Base-by-base conservation (phyloP, 1,284 basidiomycete genomes). In the Tetrapyrgos nigripes region DNA sequence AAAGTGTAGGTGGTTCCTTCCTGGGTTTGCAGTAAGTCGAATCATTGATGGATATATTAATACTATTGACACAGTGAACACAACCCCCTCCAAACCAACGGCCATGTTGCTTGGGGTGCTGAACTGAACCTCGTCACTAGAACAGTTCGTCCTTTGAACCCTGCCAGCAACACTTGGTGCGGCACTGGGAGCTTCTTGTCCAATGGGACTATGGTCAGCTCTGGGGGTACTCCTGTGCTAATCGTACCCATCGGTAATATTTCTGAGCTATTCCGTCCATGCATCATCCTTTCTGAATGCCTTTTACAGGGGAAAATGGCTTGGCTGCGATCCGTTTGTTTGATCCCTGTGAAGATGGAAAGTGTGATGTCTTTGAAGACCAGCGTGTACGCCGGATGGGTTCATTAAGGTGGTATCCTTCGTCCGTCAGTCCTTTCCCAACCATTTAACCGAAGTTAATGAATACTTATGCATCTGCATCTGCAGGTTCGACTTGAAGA, bases 161-260 rank as follows among this genome's bases (percentile, higher is more conserved):
- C 78, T n/a, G n/a, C n/a, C n/a, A n/a, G n/a, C n/a, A n/a, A n/a
- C n/a, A n/a, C n/a, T n/a, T n/a, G n/a, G n/a, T 81, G 79, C 59
- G 78, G 78, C 1, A 74, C 73, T 14, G 78, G 78, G 8, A 68
- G 63, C n/a, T 73, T 76, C 62, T 67, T 80, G 33, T 69, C 70
- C 24, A 80, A 80, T 55, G 75, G 75, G 29, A 72, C 72, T 9
- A 70, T 75, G 68, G 70, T 74, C 44, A 51, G 68, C 50, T 27
- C 51, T 31, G 58, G 53, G 28, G 26, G 49, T 29, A 35, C 11
- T 40, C 27, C 31, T 53, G 17, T 35, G 46, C 17, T 13, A 8
- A 46, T 60, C 28, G 62, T 3, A 14, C 48, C 23, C 37, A 21
- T 17, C 26, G 37, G 47, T 26, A 19, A 47, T 23, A 9, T 26